phyloP scores from a whole-genome alignment of 2,329 filamentous ascomycete species.

The Pseudogymnoascus sp. region DNA sequence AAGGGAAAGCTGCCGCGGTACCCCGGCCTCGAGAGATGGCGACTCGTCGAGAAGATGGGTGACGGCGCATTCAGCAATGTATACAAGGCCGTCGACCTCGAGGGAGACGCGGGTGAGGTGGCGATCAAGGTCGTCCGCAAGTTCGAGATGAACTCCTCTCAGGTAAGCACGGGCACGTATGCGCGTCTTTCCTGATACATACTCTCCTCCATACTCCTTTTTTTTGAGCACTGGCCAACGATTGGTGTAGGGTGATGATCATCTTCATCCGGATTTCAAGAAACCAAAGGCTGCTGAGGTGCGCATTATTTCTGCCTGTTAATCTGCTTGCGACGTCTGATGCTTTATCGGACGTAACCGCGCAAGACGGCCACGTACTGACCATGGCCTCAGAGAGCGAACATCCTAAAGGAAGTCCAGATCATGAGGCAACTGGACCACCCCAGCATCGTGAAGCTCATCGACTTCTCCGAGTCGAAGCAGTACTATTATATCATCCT shows the following conservation, averaged over 20 bases:
- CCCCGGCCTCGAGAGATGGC: conserved; percentile 78
- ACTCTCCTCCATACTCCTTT: conserved; percentile 21
- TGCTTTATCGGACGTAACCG: conserved; percentile 23
- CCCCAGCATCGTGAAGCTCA: conserved; percentile 87
- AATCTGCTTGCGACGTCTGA: conserved; percentile 20
- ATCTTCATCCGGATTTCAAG: conserved; percentile 94
- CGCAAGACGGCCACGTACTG: conserved; percentile 11
- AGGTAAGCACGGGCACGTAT: conserved; percentile 60
- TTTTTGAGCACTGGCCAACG: conserved; percentile 44
- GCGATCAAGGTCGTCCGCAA: conserved; percentile 99
- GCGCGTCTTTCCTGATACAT: conserved; percentile 24
- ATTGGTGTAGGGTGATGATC: conserved; percentile 69
- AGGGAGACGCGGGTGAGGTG: conserved; percentile 66
- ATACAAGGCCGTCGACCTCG: conserved; percentile 73
- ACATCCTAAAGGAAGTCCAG: conserved; percentile 96
- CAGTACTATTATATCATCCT: conserved; percentile 98
- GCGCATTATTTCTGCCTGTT: conserved; percentile 43
- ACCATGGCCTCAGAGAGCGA: conserved; percentile 61
- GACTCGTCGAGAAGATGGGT: conserved; percentile 91
- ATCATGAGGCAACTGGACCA: conserved; percentile 98
- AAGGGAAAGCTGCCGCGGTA: conserved; percentile 80
- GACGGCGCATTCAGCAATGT: conserved; percentile 99
- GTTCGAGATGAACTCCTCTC: conserved; percentile 96
- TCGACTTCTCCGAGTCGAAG: conserved; percentile 86
- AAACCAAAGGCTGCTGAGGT: conserved; percentile 97